Evolutionary conservation across 768 basidiomycete species (phyloP).

Genomic region (Phanerochaete carnosa): DNA sequence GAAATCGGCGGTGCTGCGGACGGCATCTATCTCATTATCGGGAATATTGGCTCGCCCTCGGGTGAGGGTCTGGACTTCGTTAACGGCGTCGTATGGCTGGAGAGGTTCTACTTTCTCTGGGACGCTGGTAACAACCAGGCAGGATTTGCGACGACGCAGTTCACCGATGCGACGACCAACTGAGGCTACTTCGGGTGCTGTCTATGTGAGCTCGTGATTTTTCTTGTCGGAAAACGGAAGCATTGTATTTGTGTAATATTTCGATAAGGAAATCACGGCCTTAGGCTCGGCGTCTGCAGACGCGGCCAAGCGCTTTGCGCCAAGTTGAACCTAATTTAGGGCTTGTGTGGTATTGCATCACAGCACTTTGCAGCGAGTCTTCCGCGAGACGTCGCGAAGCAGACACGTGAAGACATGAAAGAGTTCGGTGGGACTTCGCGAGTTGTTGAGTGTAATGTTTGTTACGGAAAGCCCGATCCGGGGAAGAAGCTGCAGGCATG

Average conservation of each 20-base stretch:
- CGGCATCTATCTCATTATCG: conserved; percentile 10
- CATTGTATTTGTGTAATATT: too few relatives aligned
- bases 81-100: conserved; percentile 3
- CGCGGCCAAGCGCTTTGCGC: too few relatives aligned
- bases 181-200: too few relatives aligned
- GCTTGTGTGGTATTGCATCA: too few relatives aligned
- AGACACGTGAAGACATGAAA: not conserved
- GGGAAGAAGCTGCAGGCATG: not conserved
- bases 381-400: not conserved
- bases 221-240: too few relatives aligned
- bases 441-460: not conserved
- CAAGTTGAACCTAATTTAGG: too few relatives aligned
- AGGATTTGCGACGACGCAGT: conserved; percentile 31
- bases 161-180: conserved; percentile 29
- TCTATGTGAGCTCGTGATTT: too few relatives aligned
- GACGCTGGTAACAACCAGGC: conserved; percentile 26
- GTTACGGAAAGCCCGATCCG: not conserved
- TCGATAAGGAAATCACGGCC: too few relatives aligned
- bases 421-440: not conserved
- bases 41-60: conserved; percentile 2
- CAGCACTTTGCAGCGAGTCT: not conserved
- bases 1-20: conserved; percentile 2
- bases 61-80: conserved; percentile 11
- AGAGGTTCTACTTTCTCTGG: conserved; percentile 5
- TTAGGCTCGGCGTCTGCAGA: too few relatives aligned